These are phyloP conservation scores for Thraustochytrium sp. DNA, from an alignment of 352 stramenopile species.

Conservation along the genomic window DNA sequence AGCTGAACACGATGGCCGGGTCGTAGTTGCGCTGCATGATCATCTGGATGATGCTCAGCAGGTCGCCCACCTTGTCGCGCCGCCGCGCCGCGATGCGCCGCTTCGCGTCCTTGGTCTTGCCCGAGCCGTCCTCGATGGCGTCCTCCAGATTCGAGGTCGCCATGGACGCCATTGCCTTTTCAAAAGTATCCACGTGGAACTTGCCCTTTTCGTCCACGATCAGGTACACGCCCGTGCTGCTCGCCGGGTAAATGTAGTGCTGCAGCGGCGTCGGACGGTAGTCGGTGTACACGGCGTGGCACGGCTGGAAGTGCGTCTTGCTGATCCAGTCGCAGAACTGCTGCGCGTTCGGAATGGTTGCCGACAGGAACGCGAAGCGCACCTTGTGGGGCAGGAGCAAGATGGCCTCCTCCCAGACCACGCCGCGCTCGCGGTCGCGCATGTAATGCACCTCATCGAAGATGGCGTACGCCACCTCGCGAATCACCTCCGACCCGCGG, in stretches of 20 bases:
- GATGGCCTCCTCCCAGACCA: conserved; percentile 98
- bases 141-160: conserved; percentile 65
- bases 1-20: conserved; percentile 98
- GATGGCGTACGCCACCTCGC: conserved; percentile 74
- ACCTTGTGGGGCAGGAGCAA: conserved; percentile 97
- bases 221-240: conserved; percentile 92
- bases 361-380: conserved; percentile 96
- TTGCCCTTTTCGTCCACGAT: conserved; percentile 98
- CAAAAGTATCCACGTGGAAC: conserved; percentile 96
- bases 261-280: conserved; percentile 96
- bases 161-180: conserved; percentile 77
- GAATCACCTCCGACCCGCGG: conserved; percentile 53
- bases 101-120: conserved; percentile 59
- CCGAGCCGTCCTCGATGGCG: conserved; percentile 63
- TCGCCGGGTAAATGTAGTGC: conserved; percentile 97
- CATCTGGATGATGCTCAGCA: conserved; percentile 95
- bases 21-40: conserved; percentile 93
- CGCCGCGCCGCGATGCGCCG: conserved; percentile 48
- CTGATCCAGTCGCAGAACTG: conserved; percentile 95
- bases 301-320: conserved; percentile 97
- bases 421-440: conserved; percentile 93
- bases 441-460: conserved; percentile 99
- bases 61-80: conserved; percentile 59
- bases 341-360: conserved; percentile 96
- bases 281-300: conserved; percentile 99